Base-by-base conservation (phyloP, 768 basidiomycete species). In the Baorangia bicolor region DNA sequence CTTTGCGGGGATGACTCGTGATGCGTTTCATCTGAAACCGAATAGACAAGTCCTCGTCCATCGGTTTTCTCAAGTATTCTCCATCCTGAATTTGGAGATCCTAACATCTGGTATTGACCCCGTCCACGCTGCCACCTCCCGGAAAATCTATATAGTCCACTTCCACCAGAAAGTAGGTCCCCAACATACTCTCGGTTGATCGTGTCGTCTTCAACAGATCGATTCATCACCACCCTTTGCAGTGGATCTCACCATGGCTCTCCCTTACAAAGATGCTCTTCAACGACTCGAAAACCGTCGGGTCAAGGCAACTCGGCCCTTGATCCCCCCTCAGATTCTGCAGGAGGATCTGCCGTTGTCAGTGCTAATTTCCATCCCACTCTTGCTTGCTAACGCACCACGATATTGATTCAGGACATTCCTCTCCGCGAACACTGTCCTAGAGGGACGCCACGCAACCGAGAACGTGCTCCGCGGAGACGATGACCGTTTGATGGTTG, bases 291-390 rank as follows among this genome's bases (percentile, higher is more conserved):
- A 94, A 67, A 95, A 98, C 66, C 80, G 85, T 57, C 79, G 94
- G 42, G 94, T 98, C 51, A 93, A 84, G 69, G 87, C 82, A 16
- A 94, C 88, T 18, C 79, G 94, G 39, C 94, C 94, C 28, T 75
- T 98, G 53, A 94, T 98, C 53, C 94, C 94, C 48, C 94, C 94
- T 21, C 94, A 95, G 68, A 96, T 98, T 57, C 81, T 98, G 2
- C 89, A 90, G 62, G 94, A 98, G 71, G 94, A 98, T 72, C 80
- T 91, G n/a, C 92, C 92, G 40, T 74, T 93, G 90, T 91, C 74
- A 49, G 84, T 58, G 16, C 42, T 43, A 6, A 30, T 41, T 5
- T 44, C 5, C 25, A 12, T 10, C 40, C 31, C 21, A 4, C 46
- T 21, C 37, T 43, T 5, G 5, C 40, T 23, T 13, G 30, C 28